Conservation (phyloP, 495 filamentous ascomycete genomes). For the Trypethelium eluteriae region DNA sequence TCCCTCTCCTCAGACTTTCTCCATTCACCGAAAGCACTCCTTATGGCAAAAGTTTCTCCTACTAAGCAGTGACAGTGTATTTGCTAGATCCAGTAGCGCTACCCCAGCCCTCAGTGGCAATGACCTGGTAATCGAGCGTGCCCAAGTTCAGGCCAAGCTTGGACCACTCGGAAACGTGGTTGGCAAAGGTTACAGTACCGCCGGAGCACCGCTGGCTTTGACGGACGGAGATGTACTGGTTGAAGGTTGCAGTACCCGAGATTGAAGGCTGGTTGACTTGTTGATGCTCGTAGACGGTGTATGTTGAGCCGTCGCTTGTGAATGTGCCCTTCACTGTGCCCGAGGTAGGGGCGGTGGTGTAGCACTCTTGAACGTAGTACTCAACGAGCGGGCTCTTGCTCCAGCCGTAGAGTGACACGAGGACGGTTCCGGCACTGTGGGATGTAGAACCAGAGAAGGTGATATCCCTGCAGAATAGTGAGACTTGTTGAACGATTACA, state of each 20-base stretch:
- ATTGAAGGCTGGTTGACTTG: conserved; percentile 16
- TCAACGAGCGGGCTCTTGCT: conserved; percentile 5
- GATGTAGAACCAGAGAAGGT: conserved; percentile 21
- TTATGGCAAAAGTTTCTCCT: not conserved
- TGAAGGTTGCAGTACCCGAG: conserved; percentile 14
- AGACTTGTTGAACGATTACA: not conserved
- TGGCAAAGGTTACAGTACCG: conserved; percentile 15
- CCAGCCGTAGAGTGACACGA: conserved; percentile 21
- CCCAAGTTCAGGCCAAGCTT: conserved; percentile 34
- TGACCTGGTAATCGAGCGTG: conserved; percentile 52
- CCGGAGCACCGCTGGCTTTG: conserved; percentile 1
- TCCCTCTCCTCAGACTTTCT: too few relatives aligned
- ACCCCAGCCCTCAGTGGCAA: conserved; percentile 47
- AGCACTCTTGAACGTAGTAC: conserved; percentile 9
- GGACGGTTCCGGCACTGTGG: conserved; percentile 17
- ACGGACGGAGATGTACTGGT: conserved; percentile 17
- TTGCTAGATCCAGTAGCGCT: not conserved
- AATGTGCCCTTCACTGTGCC: conserved; percentile 13
- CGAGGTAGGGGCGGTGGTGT: not conserved
- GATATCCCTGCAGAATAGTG: conserved; percentile 14
- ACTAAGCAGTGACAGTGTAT: conserved; percentile 6
- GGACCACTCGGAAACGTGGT: conserved; percentile 13
- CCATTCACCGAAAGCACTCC: too few relatives aligned
- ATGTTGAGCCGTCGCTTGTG: conserved; percentile 11
- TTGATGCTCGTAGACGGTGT: conserved; percentile 15